phyloP scores from a whole-genome alignment of 2,329 filamentous ascomycete species.

The Tolypocladium album region DNA sequence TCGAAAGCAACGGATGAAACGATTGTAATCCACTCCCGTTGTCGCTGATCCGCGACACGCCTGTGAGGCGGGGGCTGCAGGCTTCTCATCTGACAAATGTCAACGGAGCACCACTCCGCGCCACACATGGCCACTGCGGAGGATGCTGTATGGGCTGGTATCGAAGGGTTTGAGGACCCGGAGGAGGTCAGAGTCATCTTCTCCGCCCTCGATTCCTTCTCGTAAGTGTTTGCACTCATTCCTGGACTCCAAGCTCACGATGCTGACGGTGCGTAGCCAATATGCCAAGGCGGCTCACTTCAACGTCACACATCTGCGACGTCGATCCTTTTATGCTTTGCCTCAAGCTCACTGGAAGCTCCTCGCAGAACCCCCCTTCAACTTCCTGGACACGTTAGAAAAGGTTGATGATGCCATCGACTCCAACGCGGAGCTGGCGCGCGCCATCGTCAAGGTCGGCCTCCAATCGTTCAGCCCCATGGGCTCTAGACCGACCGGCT shows the following conservation, averaged over 20 bases:
- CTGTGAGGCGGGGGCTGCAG: not conserved
- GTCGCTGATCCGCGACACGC: not conserved
- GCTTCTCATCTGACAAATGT: not conserved
- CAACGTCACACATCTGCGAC: conserved; percentile 81
- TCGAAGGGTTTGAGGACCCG: conserved; percentile 58
- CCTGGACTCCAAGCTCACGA: not conserved
- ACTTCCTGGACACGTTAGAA: conserved; percentile 66
- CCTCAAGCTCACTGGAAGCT: conserved; percentile 76
- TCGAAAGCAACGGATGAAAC: not conserved
- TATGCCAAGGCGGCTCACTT: conserved; percentile 79
- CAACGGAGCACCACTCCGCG: not conserved
- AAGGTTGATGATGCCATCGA: conserved; percentile 83
- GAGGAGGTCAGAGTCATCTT: conserved; percentile 76
- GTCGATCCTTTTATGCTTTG: conserved; percentile 87
- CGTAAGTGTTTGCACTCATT: conserved; percentile 43
- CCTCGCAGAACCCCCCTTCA: conserved; percentile 72
- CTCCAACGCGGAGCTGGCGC: conserved; percentile 71
- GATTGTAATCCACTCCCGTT: not conserved
- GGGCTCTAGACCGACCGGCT: conserved; percentile 21
- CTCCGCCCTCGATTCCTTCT: conserved; percentile 77
- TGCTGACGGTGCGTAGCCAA: conserved; percentile 41
- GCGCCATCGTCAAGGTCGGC: conserved; percentile 62
- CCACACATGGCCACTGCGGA: conserved; percentile 13
- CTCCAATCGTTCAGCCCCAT: conserved; percentile 56
- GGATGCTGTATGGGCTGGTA: conserved; percentile 43